These are phyloP conservation scores for Elongisporangium anandrum DNA, from an alignment of 352 stramenopile genomes.

Conservation along the genomic window DNA sequence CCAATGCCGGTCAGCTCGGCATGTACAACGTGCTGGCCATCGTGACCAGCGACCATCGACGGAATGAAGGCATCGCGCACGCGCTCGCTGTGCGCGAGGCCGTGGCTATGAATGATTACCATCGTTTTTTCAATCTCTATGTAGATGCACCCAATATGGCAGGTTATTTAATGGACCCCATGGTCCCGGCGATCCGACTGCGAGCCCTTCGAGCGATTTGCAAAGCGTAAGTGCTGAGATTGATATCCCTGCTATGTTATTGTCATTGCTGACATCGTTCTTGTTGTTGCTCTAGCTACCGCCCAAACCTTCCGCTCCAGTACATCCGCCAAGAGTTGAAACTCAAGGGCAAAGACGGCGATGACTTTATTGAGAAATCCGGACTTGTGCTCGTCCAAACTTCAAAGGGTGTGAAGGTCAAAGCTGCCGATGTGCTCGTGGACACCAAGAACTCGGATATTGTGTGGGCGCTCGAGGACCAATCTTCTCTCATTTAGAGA, in stretches of 20 bases:
- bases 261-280: conserved; percentile 1
- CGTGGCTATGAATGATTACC: conserved; percentile 83
- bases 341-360: conserved; percentile 64
- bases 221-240: conserved; percentile 78
- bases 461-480: conserved; percentile 73
- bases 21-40: conserved; percentile 80
- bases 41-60: conserved; percentile 44
- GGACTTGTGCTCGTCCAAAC: conserved; percentile 50
- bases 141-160: conserved; percentile 85
- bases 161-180: conserved; percentile 87
- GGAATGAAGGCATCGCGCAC: conserved; percentile 55
- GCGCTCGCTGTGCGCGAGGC: conserved; percentile 76
- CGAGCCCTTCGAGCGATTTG: conserved; percentile 81
- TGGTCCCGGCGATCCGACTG: conserved; percentile 78
- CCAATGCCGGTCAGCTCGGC: conserved; percentile 75
- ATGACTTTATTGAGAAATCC: conserved; percentile 70
- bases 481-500: conserved; percentile 81
- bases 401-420: conserved; percentile 37
- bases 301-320: conserved; percentile 63
- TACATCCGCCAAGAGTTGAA: conserved; percentile 74
- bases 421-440: conserved; percentile 19
- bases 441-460: conserved; percentile 84
- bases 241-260: too few relatives aligned
- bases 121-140: conserved; percentile 88
- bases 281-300: conserved; percentile 51